phyloP scores from a whole-genome alignment of 257 asterid genomes.

The Nicotiana sylvestris region DNA sequence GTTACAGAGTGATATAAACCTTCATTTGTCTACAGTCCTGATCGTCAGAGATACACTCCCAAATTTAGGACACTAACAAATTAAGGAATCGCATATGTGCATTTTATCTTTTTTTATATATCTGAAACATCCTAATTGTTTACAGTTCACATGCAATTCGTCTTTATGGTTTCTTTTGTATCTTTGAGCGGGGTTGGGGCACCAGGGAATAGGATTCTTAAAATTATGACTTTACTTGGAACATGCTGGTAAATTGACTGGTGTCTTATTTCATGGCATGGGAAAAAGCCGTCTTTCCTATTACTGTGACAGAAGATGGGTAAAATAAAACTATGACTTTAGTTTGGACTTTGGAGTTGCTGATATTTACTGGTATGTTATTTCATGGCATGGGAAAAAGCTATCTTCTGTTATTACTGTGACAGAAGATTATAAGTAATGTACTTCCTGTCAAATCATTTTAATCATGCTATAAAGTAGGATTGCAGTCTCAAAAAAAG shows the following conservation, averaged over 20 bases:
- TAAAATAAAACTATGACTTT: no score
- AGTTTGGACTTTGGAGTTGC: background rate
- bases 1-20: background rate
- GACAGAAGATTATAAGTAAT: background rate
- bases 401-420: background rate
- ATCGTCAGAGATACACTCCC: background rate
- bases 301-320: background rate
- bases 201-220: background rate
- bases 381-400: background rate
- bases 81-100: background rate
- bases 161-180: background rate
- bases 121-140: background rate
- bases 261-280: background rate
- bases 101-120: background rate
- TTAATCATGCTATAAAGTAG: background rate
- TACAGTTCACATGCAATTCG: background rate
- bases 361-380: background rate
- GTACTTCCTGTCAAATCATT: background rate
- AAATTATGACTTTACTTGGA: background rate
- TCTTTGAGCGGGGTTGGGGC: background rate
- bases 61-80: background rate
- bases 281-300: background rate
- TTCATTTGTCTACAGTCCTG: background rate
- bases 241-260: background rate
- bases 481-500: background rate